Base-by-base conservation (phyloP, 2,329 filamentous ascomycete genomes). In the Xylaria sp. region DNA sequence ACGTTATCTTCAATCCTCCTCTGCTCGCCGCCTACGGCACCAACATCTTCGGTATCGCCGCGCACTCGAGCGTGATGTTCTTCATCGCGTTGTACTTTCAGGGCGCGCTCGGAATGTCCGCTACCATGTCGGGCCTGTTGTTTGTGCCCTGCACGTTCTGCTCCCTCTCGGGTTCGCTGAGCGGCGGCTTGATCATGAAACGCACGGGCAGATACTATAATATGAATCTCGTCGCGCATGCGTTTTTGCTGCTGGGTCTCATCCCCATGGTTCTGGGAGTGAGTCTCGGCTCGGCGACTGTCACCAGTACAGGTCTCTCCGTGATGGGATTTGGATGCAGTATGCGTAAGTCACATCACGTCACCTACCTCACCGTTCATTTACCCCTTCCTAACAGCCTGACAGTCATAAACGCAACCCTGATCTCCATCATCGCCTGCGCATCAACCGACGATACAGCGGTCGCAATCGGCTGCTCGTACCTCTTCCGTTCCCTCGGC, bases 61-160 rank as follows among this genome's bases (percentile, higher is more conserved):
- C 82, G 11, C 75, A 79, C 61, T 75, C 78, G 68, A 80, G 83
- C 0, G 75, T 80, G 1, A 65, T 89, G 3, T 93, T 91, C 76
- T 90, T 90, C 74, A 76, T 90, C n/a, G 88, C 90, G 1, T 77
- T 93, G 1, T 91, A 88, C 73, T 90, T 89, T 74, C 90, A 93
- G 73, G 89, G 87, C 4, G 86, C 88, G 0, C 78, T 87, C 54
- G 84, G 83, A 4, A 75, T 85, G 23, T 81, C 80, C 3, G 86
- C 90, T 1, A 85, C 86, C 0, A 72, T 78, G 57, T 83, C 88
- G 3, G 89, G 89, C 1, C 61, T 88, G 0, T 76, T 85, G 39
- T 79, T 93, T 16, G 76, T 93, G 37, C 89, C 90, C 0, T 79
- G 79, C 57, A 88, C 90, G 64, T 48, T 86, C 2, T 75, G 76